phyloP scores from a whole-genome alignment of 257 asterid genomes.

The Plectranthus barbatus region DNA sequence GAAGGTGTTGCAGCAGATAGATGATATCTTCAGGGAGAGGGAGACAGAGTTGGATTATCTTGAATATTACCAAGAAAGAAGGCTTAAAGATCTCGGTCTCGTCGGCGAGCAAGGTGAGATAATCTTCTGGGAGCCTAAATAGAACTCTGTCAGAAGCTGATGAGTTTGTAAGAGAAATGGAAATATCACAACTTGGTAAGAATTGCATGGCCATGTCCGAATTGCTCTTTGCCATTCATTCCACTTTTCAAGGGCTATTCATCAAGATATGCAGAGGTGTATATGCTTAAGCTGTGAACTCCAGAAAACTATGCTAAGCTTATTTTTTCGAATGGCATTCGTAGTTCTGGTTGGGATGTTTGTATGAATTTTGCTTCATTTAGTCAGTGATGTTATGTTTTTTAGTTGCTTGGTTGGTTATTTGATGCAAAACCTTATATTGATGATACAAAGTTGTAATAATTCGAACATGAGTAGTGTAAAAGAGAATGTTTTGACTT shows the following conservation, averaged over 20 bases:
- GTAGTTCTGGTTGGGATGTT: neutral
- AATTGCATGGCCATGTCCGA: neutral
- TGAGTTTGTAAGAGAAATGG: neutral
- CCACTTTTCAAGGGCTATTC: neutral
- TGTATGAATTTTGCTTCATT: neutral
- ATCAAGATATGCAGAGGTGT: neutral
- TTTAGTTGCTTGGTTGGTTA: no score
- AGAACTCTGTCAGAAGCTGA: constrained; percentile 7
- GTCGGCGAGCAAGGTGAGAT: constrained; percentile 97
- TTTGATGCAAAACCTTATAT: no score
- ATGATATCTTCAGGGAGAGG: constrained; percentile 52
- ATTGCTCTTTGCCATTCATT: neutral
- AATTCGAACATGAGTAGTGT: no score
- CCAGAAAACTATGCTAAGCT: no score
- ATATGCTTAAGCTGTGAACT: neutral
- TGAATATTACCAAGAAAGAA: constrained; percentile 85
- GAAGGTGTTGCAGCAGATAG: constrained; percentile 75
- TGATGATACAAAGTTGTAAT: no score
- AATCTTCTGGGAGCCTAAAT: constrained; percentile 88
- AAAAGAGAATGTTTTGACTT: no score
- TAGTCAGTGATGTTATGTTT: no score
- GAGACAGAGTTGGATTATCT: constrained; percentile 65
- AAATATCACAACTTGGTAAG: neutral
- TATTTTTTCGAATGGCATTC: neutral
- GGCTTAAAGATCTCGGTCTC: constrained; percentile 91